Conservation (phyloP, 306 rosid species). For the Fagus sylvatica region DNA sequence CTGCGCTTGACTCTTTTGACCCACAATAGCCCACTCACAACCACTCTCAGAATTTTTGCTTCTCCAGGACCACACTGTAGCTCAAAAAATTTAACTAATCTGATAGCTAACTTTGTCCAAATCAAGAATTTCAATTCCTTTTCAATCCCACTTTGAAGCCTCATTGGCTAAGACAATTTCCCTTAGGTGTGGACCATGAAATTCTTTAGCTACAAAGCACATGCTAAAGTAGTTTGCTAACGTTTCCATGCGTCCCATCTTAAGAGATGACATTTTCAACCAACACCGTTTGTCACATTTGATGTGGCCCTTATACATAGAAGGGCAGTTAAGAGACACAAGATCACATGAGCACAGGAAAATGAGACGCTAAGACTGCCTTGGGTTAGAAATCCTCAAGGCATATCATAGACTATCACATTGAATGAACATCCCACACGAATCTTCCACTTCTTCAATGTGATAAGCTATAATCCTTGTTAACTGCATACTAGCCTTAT, state of each 20-base stretch:
- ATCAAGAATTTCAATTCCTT: slow-evolving; percentile 5
- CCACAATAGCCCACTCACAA: slow-evolving; percentile 17
- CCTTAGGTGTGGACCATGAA: neutral
- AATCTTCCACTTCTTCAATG: no score
- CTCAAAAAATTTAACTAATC: slow-evolving; percentile 15
- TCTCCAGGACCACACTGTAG: slow-evolving; percentile 32
- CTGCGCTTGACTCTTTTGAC: slow-evolving; percentile 43
- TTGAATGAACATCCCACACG: no score
- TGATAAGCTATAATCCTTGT: no score
- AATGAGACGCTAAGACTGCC: neutral
- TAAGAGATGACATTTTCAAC: neutral
- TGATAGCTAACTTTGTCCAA: neutral
- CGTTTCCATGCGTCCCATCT: neutral
- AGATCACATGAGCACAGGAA: neutral
- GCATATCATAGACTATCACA: no score
- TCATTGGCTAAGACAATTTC: neutral
- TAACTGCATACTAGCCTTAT: no score
- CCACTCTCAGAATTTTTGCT: slow-evolving; percentile 24
- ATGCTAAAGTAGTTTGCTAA: neutral
- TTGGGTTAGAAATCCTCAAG: no score
- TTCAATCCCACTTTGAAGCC: slow-evolving; percentile 2
- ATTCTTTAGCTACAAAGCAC: neutral
- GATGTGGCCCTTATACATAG: neutral
- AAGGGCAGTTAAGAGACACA: neutral
- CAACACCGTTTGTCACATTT: neutral